These are phyloP conservation scores for Microcos paniculata DNA, from an alignment of 345 rosid species.

Conservation along the genomic window DNA sequence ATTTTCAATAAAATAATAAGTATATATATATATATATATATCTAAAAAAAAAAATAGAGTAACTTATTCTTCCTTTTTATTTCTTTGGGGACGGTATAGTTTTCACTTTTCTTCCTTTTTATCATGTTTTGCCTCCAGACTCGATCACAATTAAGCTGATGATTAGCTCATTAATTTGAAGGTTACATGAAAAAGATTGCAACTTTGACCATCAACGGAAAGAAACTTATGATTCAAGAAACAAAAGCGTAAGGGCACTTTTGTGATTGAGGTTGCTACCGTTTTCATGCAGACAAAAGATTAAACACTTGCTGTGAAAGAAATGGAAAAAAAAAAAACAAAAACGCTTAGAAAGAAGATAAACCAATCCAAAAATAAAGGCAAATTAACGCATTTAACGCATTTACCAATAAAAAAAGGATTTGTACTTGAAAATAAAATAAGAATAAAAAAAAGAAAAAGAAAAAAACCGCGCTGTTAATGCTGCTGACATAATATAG, in stretches of 20 bases:
- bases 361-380: not conserved
- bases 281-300: not conserved
- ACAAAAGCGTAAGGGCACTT: not conserved
- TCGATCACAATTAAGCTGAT: no score
- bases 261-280: not conserved
- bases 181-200: no score
- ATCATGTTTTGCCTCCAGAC: no score
- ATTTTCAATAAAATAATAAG: no score
- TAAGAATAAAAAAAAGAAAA: conserved; percentile 19
- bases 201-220: no score
- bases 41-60: no score
- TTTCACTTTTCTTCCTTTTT: no score
- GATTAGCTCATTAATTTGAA: no score
- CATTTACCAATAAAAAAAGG: not conserved
- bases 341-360: not conserved
- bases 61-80: no score
- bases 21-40: no score
- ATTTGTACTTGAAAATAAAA: conserved; percentile 19
- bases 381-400: not conserved
- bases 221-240: not conserved
- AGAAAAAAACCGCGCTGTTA: conserved; percentile 14
- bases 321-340: not conserved
- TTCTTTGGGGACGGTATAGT: no score
- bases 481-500: conserved; percentile 42
- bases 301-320: not conserved